A percentile compares a stretch with the other conserved stretches of the same genome.
Evolutionary conservation across 169 alveolate species (phyloP).

Genomic region (Cryptosporidium ryanae): DNA sequence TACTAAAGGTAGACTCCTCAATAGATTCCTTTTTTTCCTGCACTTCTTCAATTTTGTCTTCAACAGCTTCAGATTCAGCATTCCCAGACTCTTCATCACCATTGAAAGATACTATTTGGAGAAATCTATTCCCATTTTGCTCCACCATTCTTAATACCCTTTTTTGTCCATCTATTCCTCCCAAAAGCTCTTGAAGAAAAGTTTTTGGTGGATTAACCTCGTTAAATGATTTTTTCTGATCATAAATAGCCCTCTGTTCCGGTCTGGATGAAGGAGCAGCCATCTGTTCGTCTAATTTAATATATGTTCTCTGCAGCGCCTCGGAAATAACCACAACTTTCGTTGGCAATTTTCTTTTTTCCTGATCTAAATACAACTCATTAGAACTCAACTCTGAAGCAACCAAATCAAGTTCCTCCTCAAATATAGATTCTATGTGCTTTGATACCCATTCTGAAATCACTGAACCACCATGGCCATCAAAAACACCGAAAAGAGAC

Average conservation of each 20-base stretch:
- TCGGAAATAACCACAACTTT: conserved; percentile 41
- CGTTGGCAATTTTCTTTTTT: conserved; percentile 22
- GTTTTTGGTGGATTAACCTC: conserved; percentile 77
- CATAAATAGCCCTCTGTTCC: conserved; percentile 78
- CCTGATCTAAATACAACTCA: conserved; percentile 1
- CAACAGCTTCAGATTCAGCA: conserved; percentile 43
- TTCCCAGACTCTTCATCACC: conserved; percentile 60
- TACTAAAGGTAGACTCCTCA: conserved; percentile 18
- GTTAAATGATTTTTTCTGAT: conserved; percentile 45
- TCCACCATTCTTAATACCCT: conserved; percentile 78
- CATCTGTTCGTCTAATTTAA: conserved; percentile 83
- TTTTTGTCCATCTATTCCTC: conserved; percentile 79
- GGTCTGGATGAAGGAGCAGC: conserved; percentile 79
- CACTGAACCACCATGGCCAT: conserved; percentile 98
- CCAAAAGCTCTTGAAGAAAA: conserved; percentile 77
- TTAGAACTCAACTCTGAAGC: neutral
- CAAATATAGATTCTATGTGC: conserved; percentile 83
- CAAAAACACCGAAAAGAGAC: conserved; percentile 95
- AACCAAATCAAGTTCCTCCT: conserved; percentile 47
- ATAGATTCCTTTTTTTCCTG: conserved; percentile 47
- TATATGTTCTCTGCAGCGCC: conserved; percentile 77
- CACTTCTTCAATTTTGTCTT: conserved; percentile 76
- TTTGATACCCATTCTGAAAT: conserved; percentile 93
- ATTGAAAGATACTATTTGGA: conserved; percentile 79
- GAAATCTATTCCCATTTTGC: conserved; percentile 79